Base-by-base conservation (phyloP, 345 rosid genomes). In the Fremontodendron californicum region DNA sequence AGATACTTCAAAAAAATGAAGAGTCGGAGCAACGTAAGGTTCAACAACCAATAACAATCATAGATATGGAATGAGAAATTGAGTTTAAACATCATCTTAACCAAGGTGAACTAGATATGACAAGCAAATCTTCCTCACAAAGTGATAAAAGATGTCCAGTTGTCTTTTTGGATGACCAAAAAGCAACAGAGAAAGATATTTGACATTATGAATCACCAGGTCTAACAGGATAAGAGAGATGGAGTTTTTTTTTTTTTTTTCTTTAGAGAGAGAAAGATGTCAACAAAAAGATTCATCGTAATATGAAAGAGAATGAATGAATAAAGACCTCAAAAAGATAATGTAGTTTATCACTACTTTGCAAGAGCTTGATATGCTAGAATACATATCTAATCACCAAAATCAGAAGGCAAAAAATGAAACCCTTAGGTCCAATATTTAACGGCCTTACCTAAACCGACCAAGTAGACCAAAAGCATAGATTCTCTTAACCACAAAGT, bases 401-500 rank as follows among this genome's bases (percentile, higher is more conserved):
- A 71, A 57, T 71, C 48, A 66, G 61, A 52, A 21, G 62, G 70
- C 37, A 9, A 69, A 48, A 45, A 25, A 27, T 37, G 16, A 21
- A 55, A 37, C 35, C 45, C 65, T 21, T 18, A 37, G 63, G 71
- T 71, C 37, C 60, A 58, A 63, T 73, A 73, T 48, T 18, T 23
- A 61, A 43, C 16, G 12, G 76, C 81, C 68, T 65, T 49, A 51
- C 29, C n/a, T 52, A 75, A 54, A 75, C 40, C 33, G 21, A 64
- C 66, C 60, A 49, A 73, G 49, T 33, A 33, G 63, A 71, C 18
- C 23, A 46, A 29, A 74, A 74, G 77, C 72, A 84, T 74, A 67
- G 67, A 81, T 86, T 79, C 87, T 82, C 87, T 82, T 73, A 65
- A 58, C 75, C 77, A 62, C 13, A 42, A 79, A 61, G 75, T 35